These are phyloP conservation scores for Cantharellus anzutake DNA, from an alignment of 768 basidiomycete species.

Conservation along the genomic window DNA sequence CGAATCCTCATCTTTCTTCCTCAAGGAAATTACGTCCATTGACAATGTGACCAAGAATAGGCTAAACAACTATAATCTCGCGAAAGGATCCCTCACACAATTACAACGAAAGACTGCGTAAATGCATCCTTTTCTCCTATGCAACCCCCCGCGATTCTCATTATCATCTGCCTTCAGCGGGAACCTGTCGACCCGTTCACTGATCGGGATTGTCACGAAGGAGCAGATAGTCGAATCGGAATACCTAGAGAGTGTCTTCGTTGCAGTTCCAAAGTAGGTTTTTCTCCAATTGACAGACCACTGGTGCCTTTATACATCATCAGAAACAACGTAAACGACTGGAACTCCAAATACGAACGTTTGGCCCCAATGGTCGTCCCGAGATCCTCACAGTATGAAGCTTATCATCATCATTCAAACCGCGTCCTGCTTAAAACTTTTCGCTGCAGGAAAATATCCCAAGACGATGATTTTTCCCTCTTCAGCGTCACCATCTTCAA, in stretches of 20 bases:
- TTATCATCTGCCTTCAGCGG: slow-evolving; percentile 33
- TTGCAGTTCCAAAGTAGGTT: slow-evolving; percentile 83
- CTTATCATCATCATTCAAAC: background rate
- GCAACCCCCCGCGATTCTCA: background rate
- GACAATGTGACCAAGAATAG: slow-evolving; percentile 90
- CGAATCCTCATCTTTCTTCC: slow-evolving; percentile 6
- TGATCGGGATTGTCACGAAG: slow-evolving; percentile 66
- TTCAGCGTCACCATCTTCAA: slow-evolving; percentile 79
- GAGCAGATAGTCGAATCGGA: slow-evolving; percentile 79
- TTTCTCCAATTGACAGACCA: background rate
- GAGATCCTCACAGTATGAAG: slow-evolving; percentile 60
- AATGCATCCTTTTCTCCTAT: slow-evolving; percentile 11
- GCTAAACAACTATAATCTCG: slow-evolving; percentile 76
- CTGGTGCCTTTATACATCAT: slow-evolving; percentile 7
- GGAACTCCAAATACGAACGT: slow-evolving; percentile 78
- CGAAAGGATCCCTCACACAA: slow-evolving; percentile 79
- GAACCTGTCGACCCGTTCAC: slow-evolving; percentile 79
- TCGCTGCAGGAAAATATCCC: slow-evolving; percentile 39
- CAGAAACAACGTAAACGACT: slow-evolving; percentile 69
- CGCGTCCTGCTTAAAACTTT: background rate
- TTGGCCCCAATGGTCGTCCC: slow-evolving; percentile 83
- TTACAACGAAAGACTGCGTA: slow-evolving; percentile 92
- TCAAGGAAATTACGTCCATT: slow-evolving; percentile 82
- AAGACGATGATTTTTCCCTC: slow-evolving; percentile 79
- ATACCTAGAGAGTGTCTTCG: slow-evolving; percentile 79